These are phyloP conservation scores for Neonectria neomacrospora DNA, from an alignment of 2,329 filamentous ascomycete species.

Conservation along the genomic window DNA sequence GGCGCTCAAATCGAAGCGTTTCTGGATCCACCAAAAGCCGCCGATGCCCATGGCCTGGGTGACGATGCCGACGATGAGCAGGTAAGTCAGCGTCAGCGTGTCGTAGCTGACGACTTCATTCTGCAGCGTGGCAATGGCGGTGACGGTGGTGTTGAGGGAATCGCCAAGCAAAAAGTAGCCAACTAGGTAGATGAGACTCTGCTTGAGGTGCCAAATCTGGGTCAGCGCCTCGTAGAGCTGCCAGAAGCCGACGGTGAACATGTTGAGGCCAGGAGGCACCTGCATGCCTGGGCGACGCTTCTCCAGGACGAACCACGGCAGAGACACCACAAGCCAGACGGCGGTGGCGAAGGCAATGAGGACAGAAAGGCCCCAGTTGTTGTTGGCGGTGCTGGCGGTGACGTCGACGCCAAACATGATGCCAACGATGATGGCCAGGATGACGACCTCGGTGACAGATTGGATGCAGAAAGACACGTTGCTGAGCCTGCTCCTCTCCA, in stretches of 20 bases:
- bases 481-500: constrained; percentile 71
- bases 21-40: constrained; percentile 70
- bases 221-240: constrained; percentile 67
- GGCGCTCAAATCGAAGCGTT: constrained; percentile 66
- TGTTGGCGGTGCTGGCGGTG: constrained; percentile 67
- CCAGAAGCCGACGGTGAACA: constrained; percentile 69
- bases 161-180: constrained; percentile 78
- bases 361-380: constrained; percentile 74
- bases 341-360: constrained; percentile 73
- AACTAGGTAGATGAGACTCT: constrained; percentile 72
- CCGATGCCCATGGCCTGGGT: constrained; percentile 72
- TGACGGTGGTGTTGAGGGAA: constrained; percentile 76
- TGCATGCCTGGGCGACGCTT: constrained; percentile 69
- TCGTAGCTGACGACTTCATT: constrained; percentile 74
- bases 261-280: constrained; percentile 53
- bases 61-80: constrained; percentile 73
- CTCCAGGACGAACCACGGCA: constrained; percentile 75
- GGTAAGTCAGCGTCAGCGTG: constrained; percentile 72
- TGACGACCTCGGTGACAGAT: constrained; percentile 69
- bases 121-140: constrained; percentile 73
- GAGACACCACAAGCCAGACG: constrained; percentile 70
- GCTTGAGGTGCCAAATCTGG: constrained; percentile 72
- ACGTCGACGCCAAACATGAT: constrained; percentile 71
- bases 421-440: constrained; percentile 72
- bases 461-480: constrained; percentile 74